Evolutionary conservation across 2,329 filamentous ascomycete genomes (phyloP).

Genomic region (Phyllachora maydis): DNA sequence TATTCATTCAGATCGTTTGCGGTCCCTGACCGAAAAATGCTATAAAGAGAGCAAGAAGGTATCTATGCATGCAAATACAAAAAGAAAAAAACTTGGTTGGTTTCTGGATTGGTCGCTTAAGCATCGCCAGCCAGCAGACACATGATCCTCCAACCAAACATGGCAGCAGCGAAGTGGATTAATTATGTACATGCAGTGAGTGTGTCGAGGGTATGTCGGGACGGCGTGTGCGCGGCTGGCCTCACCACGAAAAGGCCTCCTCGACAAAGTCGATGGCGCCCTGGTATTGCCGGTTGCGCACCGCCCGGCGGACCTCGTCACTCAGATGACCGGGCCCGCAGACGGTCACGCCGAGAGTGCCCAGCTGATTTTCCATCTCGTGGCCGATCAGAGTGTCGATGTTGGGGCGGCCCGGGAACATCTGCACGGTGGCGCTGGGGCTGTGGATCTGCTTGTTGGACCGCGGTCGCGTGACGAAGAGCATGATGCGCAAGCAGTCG

Average conservation of each 20-base stretch:
- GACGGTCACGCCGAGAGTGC: constrained; percentile 52
- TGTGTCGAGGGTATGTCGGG: too few relatives aligned
- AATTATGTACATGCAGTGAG: too few relatives aligned
- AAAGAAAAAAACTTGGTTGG: too few relatives aligned
- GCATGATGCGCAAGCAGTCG: constrained; percentile 54
- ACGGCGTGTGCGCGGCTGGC: too few relatives aligned
- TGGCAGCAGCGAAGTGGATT: too few relatives aligned
- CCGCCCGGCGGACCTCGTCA: constrained; percentile 52
- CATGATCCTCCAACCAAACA: too few relatives aligned
- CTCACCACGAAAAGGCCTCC: constrained; percentile 49
- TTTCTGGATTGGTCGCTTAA: too few relatives aligned
- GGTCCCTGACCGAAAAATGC: too few relatives aligned
- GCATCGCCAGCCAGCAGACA: too few relatives aligned
- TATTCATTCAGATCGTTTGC: too few relatives aligned
- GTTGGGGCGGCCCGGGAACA: constrained; percentile 66
- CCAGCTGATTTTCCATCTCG: constrained; percentile 56
- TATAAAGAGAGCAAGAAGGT: too few relatives aligned
- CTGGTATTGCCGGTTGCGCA: constrained; percentile 40
- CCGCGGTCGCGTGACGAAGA: constrained; percentile 56
- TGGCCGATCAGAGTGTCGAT: constrained; percentile 50
- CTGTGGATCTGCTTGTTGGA: constrained; percentile 67
- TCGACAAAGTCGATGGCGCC: constrained; percentile 61
- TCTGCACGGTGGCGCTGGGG: constrained; percentile 58
- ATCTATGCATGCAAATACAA: too few relatives aligned
- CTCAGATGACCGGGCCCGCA: constrained; percentile 56